These are phyloP conservation scores for Chaetomium globosum DNA, from an alignment of 2,329 filamentous ascomycete species.

Conservation along the genomic window DNA sequence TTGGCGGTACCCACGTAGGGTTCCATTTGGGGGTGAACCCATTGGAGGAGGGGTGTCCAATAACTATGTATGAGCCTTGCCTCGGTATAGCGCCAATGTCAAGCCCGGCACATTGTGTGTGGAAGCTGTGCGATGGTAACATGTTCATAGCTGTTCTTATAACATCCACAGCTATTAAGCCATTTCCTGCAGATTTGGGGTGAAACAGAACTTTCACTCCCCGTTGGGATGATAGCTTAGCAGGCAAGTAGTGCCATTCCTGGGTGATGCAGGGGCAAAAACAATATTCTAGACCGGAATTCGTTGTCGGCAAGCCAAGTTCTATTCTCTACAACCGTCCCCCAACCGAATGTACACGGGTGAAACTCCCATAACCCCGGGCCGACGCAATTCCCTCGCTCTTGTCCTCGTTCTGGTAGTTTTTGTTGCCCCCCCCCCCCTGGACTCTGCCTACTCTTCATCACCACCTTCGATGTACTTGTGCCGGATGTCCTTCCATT, in stretches of 20 bases:
- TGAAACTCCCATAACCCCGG: slow-evolving; percentile 18
- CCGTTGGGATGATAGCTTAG: too few species aligned
- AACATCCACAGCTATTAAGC: slow-evolving; percentile 18
- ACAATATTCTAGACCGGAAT: background rate
- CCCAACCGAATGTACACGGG: slow-evolving; percentile 33
- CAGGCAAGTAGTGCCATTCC: background rate
- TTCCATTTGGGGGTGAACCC: background rate
- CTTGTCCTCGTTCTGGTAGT: background rate
- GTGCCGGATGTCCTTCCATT: slow-evolving; percentile 99
- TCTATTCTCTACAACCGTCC: slow-evolving; percentile 33
- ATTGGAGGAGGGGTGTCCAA: background rate
- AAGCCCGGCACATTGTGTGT: background rate
- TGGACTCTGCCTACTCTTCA: slow-evolving; percentile 57
- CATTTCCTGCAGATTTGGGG: background rate
- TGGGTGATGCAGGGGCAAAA: background rate
- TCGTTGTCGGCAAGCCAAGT: slow-evolving; percentile 20
- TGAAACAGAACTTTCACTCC: background rate
- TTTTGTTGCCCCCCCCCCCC: background rate
- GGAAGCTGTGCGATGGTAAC: background rate
- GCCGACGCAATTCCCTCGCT: slow-evolving; percentile 14
- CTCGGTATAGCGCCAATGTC: slow-evolving; percentile 6
- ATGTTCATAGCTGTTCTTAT: background rate
- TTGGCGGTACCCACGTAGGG: background rate
- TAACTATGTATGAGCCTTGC: background rate
- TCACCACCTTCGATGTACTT: slow-evolving; percentile 76